Evolutionary conservation across 2,329 filamentous ascomycete genomes (phyloP).

Genomic region (Ophiostoma sp.): DNA sequence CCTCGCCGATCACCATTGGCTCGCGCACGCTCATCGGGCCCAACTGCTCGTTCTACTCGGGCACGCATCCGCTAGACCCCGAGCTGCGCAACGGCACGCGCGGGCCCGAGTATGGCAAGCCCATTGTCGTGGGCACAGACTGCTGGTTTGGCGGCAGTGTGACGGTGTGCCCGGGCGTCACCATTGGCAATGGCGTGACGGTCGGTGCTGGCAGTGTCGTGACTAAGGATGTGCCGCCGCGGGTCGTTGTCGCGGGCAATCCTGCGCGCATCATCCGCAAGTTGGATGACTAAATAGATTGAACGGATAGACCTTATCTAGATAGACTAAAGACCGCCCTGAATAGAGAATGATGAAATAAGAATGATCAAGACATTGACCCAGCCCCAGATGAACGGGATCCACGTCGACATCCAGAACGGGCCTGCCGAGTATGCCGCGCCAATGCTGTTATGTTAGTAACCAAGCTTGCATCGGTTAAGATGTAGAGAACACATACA

Average conservation of each 20-base stretch:
- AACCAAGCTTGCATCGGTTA: neutral
- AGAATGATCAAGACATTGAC: slow-evolving; percentile 79
- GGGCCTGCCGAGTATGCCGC: slow-evolving; percentile 76
- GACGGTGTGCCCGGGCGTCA: slow-evolving; percentile 68
- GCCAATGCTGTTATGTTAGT: slow-evolving; percentile 52
- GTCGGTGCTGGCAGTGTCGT: slow-evolving; percentile 80
- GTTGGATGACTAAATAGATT: slow-evolving; percentile 30
- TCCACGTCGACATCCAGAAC: slow-evolving; percentile 91
- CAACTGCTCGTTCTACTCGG: slow-evolving; percentile 69
- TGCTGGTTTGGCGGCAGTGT: slow-evolving; percentile 73
- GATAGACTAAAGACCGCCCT: slow-evolving; percentile 66
- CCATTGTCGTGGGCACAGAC: slow-evolving; percentile 72
- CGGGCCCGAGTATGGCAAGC: slow-evolving; percentile 68
- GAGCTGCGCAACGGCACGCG: slow-evolving; percentile 64
- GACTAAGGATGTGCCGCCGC: slow-evolving; percentile 66
- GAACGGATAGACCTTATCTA: neutral
- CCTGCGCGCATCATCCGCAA: slow-evolving; percentile 54
- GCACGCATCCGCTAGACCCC: slow-evolving; percentile 71
- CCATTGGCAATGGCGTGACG: slow-evolving; percentile 65
- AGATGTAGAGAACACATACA: slow-evolving; percentile 51
- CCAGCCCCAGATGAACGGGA: slow-evolving; percentile 81
- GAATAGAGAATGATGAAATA: slow-evolving; percentile 86
- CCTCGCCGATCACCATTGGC: slow-evolving; percentile 67
- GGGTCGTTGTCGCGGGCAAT: slow-evolving; percentile 60
- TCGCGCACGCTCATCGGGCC: slow-evolving; percentile 72